These are phyloP conservation scores for Aspergillus texensis DNA, from an alignment of 2,329 filamentous ascomycete species.

Conservation along the genomic window DNA sequence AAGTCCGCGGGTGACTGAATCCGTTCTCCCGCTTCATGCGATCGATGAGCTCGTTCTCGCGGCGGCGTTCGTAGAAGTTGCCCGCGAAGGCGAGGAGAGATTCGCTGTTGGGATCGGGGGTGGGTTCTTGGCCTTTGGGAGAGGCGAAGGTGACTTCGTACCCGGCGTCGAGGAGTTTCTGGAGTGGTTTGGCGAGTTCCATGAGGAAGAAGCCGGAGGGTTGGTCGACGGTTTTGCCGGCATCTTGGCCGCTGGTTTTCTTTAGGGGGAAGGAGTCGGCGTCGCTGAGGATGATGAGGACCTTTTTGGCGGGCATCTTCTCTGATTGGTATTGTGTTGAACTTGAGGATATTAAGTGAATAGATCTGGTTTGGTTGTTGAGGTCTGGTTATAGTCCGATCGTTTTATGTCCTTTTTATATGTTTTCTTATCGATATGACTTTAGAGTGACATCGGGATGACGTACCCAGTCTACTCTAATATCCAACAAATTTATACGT, in stretches of 20 bases:
- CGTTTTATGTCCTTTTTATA: not conserved
- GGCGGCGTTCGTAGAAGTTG: slow-evolving; percentile 49
- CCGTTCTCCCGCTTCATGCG: slow-evolving; percentile 51
- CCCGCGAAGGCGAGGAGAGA: slow-evolving; percentile 48
- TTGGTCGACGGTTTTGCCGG: slow-evolving; percentile 30
- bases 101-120: slow-evolving; percentile 47
- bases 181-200: slow-evolving; percentile 43
- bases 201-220: slow-evolving; percentile 43
- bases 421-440: not conserved
- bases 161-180: slow-evolving; percentile 38
- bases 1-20: slow-evolving; percentile 41
- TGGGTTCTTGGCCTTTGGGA: slow-evolving; percentile 45
- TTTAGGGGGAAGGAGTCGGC: slow-evolving; percentile 42
- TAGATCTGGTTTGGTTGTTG: too few relatives aligned
- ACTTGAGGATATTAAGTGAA: too few relatives aligned
- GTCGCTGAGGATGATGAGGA: slow-evolving; percentile 51
- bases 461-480: slow-evolving; percentile 44
- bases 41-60: slow-evolving; percentile 46
- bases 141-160: slow-evolving; percentile 52
- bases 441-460: slow-evolving; percentile 5
- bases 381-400: too few relatives aligned
- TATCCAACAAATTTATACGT: too few relatives aligned
- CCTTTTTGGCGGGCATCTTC: slow-evolving; percentile 39
- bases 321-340: not conserved
- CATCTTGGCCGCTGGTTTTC: slow-evolving; percentile 28